Evolutionary conservation across 495 filamentous ascomycete species (phyloP), one percentile per base, ranked within the genome.

Genomic region (Xylaria bambusicola): DNA sequence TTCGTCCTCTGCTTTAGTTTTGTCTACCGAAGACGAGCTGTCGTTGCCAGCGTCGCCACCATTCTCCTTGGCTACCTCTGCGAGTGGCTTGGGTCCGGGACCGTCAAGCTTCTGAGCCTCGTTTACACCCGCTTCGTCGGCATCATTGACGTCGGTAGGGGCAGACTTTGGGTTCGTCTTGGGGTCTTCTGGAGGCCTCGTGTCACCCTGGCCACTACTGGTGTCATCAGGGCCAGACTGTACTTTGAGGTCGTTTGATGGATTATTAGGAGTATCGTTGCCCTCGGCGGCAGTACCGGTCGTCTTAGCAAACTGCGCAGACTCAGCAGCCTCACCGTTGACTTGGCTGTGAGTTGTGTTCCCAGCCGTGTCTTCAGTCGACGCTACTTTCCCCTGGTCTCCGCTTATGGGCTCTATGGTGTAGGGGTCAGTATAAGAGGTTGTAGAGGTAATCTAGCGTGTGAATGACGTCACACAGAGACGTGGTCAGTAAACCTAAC

Each of bases 31-130:
- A 24, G 55, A 50, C 4, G 45, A 18, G 9, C 35, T 27, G 0
- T 17, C 42, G 10, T 63, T 59, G 1, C 67, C 75, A 10, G 76
- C 76, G 27, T 79, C 68, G 3, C 77, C 78, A 52, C 75, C 75
- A 31, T 75, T 59, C 50, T 80, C 69, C 33, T 68, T 70, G 0
- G 77, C 78, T 0, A 81, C 56, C 12, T 73, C 68, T 1, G 63
- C 73, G 1, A 80, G 6, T 1, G 77, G 75, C 42, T 70, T 65
- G 8, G 77, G 78, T 0, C 78, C 76, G 2, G 77, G 75, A 3
- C 75, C 75, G 2, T 73, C 66, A n/a, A 77, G 38, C 50, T 75
- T 74, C 58, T 66, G 69, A 20, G 61, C 60, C 52, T 68, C 63
- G 23, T 66, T 62, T 29, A 38, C 35, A 2, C 62, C 65, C 13